These are phyloP conservation scores for Suhomyces chickasaworum DNA, from an alignment of 1,139 yeast species.

Conservation along the genomic window DNA sequence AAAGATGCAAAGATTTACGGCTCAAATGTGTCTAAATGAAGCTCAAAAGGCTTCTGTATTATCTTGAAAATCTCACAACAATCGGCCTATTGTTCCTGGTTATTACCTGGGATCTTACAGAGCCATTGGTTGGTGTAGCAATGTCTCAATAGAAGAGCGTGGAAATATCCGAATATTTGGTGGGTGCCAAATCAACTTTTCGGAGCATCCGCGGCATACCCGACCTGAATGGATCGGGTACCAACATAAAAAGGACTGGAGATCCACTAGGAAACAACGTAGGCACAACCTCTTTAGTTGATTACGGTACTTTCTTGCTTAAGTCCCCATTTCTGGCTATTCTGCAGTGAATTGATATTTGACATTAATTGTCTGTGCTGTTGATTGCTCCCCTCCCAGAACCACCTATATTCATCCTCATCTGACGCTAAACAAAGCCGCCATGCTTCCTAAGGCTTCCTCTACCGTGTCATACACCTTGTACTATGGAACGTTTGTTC, in stretches of 20 bases:
- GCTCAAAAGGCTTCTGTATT: background rate
- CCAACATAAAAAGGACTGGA: background rate
- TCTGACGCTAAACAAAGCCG: background rate
- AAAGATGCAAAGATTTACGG: background rate
- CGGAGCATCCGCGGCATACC: background rate
- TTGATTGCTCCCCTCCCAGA: background rate
- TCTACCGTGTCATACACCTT: conserved; percentile 30
- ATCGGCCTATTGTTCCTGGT: background rate
- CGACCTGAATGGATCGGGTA: background rate
- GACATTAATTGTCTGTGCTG: too few relatives aligned
- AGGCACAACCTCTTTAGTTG: background rate
- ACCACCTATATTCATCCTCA: too few relatives aligned
- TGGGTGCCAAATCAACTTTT: background rate
- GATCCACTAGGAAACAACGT: background rate
- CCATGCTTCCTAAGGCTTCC: conserved; percentile 20
- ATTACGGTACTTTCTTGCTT: background rate
- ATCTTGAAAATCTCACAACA: background rate
- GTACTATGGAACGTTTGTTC: conserved; percentile 42
- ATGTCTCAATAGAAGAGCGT: too few relatives aligned
- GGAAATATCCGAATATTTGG: background rate
- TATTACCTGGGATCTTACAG: background rate
- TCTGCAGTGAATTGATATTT: too few relatives aligned
- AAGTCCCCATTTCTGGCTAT: too few relatives aligned
- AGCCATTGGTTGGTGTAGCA: background rate
- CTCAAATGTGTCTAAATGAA: background rate